These are phyloP conservation scores for Solanum etuberosum DNA, from an alignment of 257 asterid species.

Conservation along the genomic window DNA sequence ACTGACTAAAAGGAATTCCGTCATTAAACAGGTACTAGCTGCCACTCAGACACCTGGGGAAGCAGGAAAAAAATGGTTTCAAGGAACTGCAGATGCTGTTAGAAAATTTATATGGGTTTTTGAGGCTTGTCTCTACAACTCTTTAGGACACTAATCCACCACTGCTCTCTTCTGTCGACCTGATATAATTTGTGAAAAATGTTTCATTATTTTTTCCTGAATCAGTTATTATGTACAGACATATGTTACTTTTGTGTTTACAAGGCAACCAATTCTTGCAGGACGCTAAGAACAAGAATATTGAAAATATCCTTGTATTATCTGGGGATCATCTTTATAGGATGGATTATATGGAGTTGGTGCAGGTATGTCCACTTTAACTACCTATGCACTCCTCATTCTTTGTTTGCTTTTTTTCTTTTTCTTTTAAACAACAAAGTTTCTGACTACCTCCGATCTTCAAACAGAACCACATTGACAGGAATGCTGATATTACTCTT, in stretches of 20 bases:
- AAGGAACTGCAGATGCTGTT: slow-evolving; percentile 97
- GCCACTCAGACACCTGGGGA: slow-evolving; percentile 95
- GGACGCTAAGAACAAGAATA: slow-evolving; percentile 88
- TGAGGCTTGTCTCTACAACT: slow-evolving; percentile 41
- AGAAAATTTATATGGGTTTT: slow-evolving; percentile 85
- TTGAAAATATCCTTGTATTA: slow-evolving; percentile 67
- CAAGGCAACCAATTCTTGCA: slow-evolving; percentile 8
- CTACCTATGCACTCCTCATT: background rate
- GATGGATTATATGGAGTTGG: slow-evolving; percentile 92
- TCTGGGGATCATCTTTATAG: slow-evolving; percentile 93
- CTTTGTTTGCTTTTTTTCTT: background rate
- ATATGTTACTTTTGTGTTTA: background rate
- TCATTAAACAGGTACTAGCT: slow-evolving; percentile 59
- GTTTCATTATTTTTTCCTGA: background rate
- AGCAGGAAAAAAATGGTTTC: slow-evolving; percentile 82
- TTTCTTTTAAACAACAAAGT: background rate
- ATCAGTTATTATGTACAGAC: background rate
- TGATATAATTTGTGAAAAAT: background rate
- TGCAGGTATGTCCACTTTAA: slow-evolving; percentile 48
- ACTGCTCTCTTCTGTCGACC: background rate
- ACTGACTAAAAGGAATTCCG: background rate
- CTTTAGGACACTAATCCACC: background rate
- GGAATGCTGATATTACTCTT: slow-evolving; percentile 85
- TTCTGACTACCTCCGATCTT: slow-evolving; percentile 7
- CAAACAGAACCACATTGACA: slow-evolving; percentile 83